Evolutionary conservation across 2,329 filamentous ascomycete genomes (phyloP).

Genomic region (Ceratocystis diversiconidia): DNA sequence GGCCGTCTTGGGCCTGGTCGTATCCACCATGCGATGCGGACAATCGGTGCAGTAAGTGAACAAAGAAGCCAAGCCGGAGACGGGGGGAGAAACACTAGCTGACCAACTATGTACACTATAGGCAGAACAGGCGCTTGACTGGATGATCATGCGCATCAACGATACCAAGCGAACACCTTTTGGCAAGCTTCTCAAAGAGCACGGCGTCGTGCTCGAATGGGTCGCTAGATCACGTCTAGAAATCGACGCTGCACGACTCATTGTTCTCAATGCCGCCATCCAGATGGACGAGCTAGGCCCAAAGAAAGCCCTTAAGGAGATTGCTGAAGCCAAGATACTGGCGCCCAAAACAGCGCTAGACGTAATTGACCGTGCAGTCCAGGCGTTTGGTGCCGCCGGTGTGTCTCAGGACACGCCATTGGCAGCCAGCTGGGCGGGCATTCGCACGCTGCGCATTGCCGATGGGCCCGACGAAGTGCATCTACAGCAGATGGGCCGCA

Average conservation of each 20-base stretch:
- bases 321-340: slow-evolving; percentile 87
- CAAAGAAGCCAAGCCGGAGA: not conserved
- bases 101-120: slow-evolving; percentile 22
- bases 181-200: slow-evolving; percentile 70
- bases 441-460: slow-evolving; percentile 69
- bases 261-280: slow-evolving; percentile 88
- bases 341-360: slow-evolving; percentile 68
- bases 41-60: slow-evolving; percentile 59
- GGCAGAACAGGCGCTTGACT: slow-evolving; percentile 83
- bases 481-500: slow-evolving; percentile 62
- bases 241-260: slow-evolving; percentile 77
- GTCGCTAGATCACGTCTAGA: slow-evolving; percentile 85
- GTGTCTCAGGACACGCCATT: slow-evolving; percentile 91
- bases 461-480: slow-evolving; percentile 97
- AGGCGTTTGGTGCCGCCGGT: slow-evolving; percentile 81
- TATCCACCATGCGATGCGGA: slow-evolving; percentile 96
- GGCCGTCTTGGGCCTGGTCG: slow-evolving; percentile 88
- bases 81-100: not conserved
- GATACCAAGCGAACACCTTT: slow-evolving; percentile 85
- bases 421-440: slow-evolving; percentile 65
- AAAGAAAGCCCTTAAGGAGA: slow-evolving; percentile 82
- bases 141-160: slow-evolving; percentile 89
- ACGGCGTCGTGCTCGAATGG: slow-evolving; percentile 91
- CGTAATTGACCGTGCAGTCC: slow-evolving; percentile 87
- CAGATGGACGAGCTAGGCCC: slow-evolving; percentile 83